Evolutionary conservation across 2,329 filamentous ascomycete species (phyloP).

Genomic region (Colletotrichum cereale): DNA sequence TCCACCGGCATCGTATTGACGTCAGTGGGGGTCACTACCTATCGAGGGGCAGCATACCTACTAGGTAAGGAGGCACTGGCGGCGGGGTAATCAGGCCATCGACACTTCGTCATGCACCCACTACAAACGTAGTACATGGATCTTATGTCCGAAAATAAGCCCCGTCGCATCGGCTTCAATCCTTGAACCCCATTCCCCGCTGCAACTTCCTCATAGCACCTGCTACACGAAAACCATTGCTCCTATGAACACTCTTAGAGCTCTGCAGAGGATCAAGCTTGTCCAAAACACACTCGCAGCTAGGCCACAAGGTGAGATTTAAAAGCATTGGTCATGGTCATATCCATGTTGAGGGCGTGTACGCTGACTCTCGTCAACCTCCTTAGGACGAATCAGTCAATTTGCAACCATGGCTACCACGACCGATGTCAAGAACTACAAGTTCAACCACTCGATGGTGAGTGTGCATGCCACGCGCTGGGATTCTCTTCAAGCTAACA

Average conservation of each 20-base stretch:
- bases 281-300: constrained; percentile 29
- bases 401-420: constrained; percentile 72
- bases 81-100: constrained; percentile 25
- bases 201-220: constrained; percentile 11
- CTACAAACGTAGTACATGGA: background rate
- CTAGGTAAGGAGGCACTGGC: background rate
- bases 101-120: constrained; percentile 14
- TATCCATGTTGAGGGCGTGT: background rate
- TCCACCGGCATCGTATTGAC: constrained; percentile 34
- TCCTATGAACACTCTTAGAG: constrained; percentile 36
- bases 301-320: constrained; percentile 17
- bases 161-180: constrained; percentile 21
- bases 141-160: constrained; percentile 35
- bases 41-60: background rate
- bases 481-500: constrained; percentile 31
- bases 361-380: background rate
- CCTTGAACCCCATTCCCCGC: constrained; percentile 13
- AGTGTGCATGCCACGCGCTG: constrained; percentile 41
- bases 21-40: constrained; percentile 36
- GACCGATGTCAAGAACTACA: constrained; percentile 83
- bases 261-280: constrained; percentile 36
- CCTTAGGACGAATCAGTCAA: constrained; percentile 29
- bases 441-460: constrained; percentile 90
- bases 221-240: background rate
- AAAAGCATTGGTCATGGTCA: background rate